Evolutionary conservation across 148 eudicot genomes (phyloP), one percentile per base, ranked within the genome.

Genomic region (Polygonum maritimum): DNA sequence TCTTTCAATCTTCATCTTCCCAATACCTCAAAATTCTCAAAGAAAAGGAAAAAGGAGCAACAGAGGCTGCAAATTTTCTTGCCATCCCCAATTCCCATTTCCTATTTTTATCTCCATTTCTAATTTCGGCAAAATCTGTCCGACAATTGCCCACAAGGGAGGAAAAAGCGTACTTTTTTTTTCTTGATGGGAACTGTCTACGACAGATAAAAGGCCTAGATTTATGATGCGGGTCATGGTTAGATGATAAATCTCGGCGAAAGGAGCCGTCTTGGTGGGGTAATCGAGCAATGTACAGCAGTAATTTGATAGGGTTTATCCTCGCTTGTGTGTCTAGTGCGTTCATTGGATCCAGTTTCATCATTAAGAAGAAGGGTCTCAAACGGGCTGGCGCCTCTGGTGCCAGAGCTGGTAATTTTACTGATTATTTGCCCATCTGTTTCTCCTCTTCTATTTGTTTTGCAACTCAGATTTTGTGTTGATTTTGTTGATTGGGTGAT

Each of bases 331-430:
- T 88, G 31, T 93, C 98, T 7, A 93, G 94, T 81, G 90, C 85
- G 14, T 93, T 91, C 70, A 93, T 93, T 78, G 98, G 98, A 76
- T 88, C 91, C 70, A 93, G 98, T 79, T 91, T 93, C 79, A 91
- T 93, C 33, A 91, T 93, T 80, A 93, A 93, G 87, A 93, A 93
- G 83, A 93, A 91, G 84, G 98, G 96, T 77, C 92, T 93, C 71
- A 88, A 86, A 76, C 86, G 87, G 21, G 98, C 97, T 22, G 91
- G 89, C 14, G 88, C 86, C n/a, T 87, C 88, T 2, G 97, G 98
- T 33, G 48, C 88, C 73, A 89, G 92, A 77, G 98, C 98, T 78
- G 76, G 98, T 91, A 77, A 81, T 75, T 83, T 83, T 15, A 39
- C 31, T 26, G 31, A 26, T 26, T 26, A 26, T 0, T 26, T 1